Evolutionary conservation across 202 grass and related monocot genomes (phyloP).

Genomic region (Alloteropsis angusta): DNA sequence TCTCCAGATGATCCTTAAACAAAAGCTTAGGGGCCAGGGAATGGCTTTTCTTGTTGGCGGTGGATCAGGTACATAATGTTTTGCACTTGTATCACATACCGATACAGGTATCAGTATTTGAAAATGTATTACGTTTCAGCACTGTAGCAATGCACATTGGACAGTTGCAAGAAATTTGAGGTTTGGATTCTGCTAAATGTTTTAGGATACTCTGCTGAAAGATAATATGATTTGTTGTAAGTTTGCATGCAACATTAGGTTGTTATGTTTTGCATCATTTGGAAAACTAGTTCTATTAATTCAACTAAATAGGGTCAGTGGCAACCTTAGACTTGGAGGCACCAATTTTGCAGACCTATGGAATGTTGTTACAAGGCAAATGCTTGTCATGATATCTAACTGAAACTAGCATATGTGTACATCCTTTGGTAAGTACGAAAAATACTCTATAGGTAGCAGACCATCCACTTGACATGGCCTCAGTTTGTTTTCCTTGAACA

Average conservation of each 20-base stretch:
- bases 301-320: no score
- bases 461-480: neutral
- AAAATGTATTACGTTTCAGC: neutral
- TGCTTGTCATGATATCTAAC: neutral
- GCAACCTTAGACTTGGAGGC: no score
- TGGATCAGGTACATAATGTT: conserved; percentile 58
- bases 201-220: conserved; percentile 17
- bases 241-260: conserved; percentile 3
- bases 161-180: neutral
- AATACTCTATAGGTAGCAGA: neutral
- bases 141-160: neutral
- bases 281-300: no score
- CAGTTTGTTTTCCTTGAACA: neutral
- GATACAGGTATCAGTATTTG: neutral
- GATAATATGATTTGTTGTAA: neutral
- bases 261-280: neutral
- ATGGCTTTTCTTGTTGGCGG: conserved; percentile 86
- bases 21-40: conserved; percentile 86
- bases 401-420: neutral
- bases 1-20: conserved; percentile 76
- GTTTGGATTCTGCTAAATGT: neutral
- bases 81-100: neutral
- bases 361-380: neutral
- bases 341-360: no score
- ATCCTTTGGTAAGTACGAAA: neutral